Evolutionary conservation across 2,329 filamentous ascomycete species (phyloP).

Genomic region (Neophaeococcomyces mojaviensis): DNA sequence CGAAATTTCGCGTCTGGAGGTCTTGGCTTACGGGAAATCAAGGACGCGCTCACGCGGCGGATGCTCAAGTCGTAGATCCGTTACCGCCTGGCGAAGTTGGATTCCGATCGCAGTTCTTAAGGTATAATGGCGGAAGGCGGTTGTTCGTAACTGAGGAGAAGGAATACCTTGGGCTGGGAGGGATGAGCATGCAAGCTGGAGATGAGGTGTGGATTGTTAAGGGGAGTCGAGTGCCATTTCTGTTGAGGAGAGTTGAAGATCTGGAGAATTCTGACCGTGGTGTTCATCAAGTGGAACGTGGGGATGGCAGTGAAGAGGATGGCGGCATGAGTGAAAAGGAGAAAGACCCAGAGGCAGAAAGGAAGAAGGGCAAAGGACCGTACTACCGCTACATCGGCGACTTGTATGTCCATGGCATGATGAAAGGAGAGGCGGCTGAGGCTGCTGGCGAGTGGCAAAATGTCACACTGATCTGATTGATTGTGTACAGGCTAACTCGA

Average conservation of each 20-base stretch:
- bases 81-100: slow-evolving; percentile 1
- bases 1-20: slow-evolving; percentile 1
- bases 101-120: slow-evolving; percentile 6
- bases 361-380: neutral
- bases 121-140: slow-evolving; percentile 9
- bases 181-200: slow-evolving; percentile 4
- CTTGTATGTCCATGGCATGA: slow-evolving; percentile 9
- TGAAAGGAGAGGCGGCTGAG: slow-evolving; percentile 7
- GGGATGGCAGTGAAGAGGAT: neutral
- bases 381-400: slow-evolving; percentile 6
- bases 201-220: slow-evolving; percentile 16
- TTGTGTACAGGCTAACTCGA: too few relatives aligned
- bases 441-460: neutral
- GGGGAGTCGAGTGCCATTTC: slow-evolving; percentile 12
- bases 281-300: neutral
- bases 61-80: neutral
- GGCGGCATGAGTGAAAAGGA: neutral
- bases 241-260: slow-evolving; percentile 7
- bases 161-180: slow-evolving; percentile 13
- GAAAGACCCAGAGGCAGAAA: neutral
- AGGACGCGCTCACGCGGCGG: neutral
- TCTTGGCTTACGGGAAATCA: neutral
- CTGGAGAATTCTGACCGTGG: too few relatives aligned
- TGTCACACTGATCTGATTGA: neutral
- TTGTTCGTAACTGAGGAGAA: slow-evolving; percentile 11